These are phyloP conservation scores for Eucalyptus cladocalyx DNA, from an alignment of 345 rosid species.

Conservation along the genomic window DNA sequence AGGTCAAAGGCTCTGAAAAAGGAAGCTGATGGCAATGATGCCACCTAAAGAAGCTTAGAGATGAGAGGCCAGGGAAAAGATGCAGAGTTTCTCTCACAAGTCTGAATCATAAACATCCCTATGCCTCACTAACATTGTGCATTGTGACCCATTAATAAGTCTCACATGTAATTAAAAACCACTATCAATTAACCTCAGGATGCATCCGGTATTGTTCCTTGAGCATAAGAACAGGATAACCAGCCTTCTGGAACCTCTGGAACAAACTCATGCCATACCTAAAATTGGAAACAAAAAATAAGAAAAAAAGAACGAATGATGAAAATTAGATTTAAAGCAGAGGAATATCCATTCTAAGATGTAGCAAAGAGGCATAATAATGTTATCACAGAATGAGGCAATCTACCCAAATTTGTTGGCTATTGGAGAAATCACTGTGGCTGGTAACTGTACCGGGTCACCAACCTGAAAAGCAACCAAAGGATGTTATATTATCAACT, in stretches of 20 bases:
- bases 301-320: not conserved
- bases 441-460: conserved; percentile 95
- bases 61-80: not conserved
- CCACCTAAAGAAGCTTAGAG: not conserved
- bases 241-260: conserved; percentile 93
- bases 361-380: not conserved
- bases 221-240: conserved; percentile 91
- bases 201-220: conserved; percentile 95
- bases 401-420: conserved; percentile 73
- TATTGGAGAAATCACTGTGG: conserved; percentile 81
- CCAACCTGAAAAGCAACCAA: conserved; percentile 51
- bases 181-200: conserved; percentile 58
- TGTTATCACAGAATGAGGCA: not conserved
- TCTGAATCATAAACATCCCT: not conserved
- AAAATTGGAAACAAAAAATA: not conserved
- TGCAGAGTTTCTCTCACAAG: not conserved
- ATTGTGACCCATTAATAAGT: not conserved
- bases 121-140: not conserved
- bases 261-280: conserved; percentile 94
- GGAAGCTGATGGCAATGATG: not conserved
- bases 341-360: not conserved
- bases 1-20: not conserved
- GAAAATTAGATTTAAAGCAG: not conserved
- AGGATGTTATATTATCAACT: not conserved
- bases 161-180: not conserved